A percentile compares a stretch with the other conserved stretches of the same genome.
These are phyloP conservation scores for Trichoderma reesei DNA, from an alignment of 495 filamentous ascomycete species.

Conservation along the genomic window DNA sequence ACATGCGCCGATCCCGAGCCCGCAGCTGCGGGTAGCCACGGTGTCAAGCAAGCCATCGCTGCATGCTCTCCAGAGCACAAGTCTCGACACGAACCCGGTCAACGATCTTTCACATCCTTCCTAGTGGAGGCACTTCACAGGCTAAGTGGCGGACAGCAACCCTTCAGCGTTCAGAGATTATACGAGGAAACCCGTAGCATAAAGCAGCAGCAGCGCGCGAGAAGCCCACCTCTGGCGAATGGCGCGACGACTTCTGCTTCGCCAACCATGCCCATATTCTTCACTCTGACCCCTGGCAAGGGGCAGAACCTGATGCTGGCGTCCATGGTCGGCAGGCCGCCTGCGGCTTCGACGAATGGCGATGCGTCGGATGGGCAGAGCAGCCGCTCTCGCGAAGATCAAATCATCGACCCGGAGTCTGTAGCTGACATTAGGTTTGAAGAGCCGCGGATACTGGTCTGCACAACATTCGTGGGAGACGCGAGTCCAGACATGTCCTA, in stretches of 20 bases:
- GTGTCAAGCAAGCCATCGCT: slow-evolving; percentile 46
- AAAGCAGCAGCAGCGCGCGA: slow-evolving; percentile 24
- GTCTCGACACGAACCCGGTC: slow-evolving; percentile 26
- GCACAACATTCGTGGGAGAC: slow-evolving; percentile 47
- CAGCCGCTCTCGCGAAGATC: slow-evolving; percentile 23
- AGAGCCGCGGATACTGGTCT: slow-evolving; percentile 42
- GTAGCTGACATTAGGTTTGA: slow-evolving; percentile 42
- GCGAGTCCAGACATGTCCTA: slow-evolving; percentile 47
- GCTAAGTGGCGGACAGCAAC: slow-evolving; percentile 31
- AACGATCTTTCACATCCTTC: slow-evolving; percentile 40
- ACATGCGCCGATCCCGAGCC: slow-evolving; percentile 35
- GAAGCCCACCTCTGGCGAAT: slow-evolving; percentile 25
- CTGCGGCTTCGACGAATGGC: background rate
- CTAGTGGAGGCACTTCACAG: slow-evolving; percentile 38
- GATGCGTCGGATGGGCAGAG: background rate
- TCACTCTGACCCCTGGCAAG: slow-evolving; percentile 39
- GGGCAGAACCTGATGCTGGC: slow-evolving; percentile 34
- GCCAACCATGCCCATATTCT: slow-evolving; percentile 35
- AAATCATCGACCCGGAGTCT: slow-evolving; percentile 28
- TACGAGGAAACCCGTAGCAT: slow-evolving; percentile 38
- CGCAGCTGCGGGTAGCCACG: slow-evolving; percentile 31
- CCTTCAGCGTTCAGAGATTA: slow-evolving; percentile 40
- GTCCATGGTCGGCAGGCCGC: slow-evolving; percentile 31
- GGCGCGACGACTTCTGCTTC: slow-evolving; percentile 29
- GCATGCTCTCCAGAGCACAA: slow-evolving; percentile 41